Base-by-base conservation (phyloP, 1,284 basidiomycete genomes). In the Puccinia brachypodii region DNA sequence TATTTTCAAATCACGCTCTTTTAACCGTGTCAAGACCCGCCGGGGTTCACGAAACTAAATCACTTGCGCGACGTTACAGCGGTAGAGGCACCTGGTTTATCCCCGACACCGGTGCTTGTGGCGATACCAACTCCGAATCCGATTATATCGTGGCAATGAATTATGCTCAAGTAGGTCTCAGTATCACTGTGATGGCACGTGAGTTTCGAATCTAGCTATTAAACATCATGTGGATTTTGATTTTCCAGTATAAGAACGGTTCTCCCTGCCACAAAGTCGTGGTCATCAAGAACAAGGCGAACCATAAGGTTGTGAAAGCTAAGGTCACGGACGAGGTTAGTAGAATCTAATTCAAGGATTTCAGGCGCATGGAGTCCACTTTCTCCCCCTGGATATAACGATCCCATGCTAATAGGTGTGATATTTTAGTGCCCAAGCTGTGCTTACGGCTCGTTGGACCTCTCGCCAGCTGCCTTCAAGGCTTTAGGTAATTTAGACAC, bases 61-160 rank as follows among this genome's bases (percentile, higher is more conserved):
- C 72, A 25, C 47, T 74, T 7, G 53, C 58, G 42, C 75, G 40
- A 25, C 75, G 75, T 47, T 79, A 31, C 56, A 31, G 50, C 40
- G 78, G 78, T 1, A 64, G 40, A 50, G 78, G 56, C 36, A 81
- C 78, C 19, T 81, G 78, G 78, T 81, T 81, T 60, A 64, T 64
- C 31, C 78, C 78, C 11, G 60, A 81, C 31, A 74, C 71, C 22
- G 78, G 78, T 14, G 78, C 78, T 22, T 81, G 78, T 25, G 78
- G 78, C 22, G 69, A 81, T 36, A 25, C 47, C 3, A 71, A 81
- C 58, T 60, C 56, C 11, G 47, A 73, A 22, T 33, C 53, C 2
- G 78, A 81, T 47, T 81, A 64, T 64, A 81, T 81, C n/a, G 78
- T 81, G 9, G 78, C 78, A 0, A 73, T 81, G 71, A 81, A 74